phyloP scores from a whole-genome alignment of 306 rosid species.

The Rosa chinensis region DNA sequence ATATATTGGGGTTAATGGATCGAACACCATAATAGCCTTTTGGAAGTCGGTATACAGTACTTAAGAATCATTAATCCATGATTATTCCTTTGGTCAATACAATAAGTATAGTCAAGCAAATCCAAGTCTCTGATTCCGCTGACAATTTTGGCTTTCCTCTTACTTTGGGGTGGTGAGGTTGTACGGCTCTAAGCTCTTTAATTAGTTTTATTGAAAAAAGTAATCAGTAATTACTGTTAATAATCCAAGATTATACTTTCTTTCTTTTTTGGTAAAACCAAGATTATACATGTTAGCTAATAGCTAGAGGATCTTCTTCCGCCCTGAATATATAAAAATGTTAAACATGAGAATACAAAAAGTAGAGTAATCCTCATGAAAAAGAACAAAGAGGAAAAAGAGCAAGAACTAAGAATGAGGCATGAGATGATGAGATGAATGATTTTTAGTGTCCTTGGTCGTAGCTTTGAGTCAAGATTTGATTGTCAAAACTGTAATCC shows the following conservation, averaged over 20 bases:
- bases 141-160: slow-evolving; percentile 10
- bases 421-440: slow-evolving; percentile 36
- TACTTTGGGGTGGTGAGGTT: neutral
- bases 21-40: slow-evolving; percentile 3
- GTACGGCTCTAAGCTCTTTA: neutral
- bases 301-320: slow-evolving; percentile 4
- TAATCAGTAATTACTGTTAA: neutral
- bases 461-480: slow-evolving; percentile 36
- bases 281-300: neutral
- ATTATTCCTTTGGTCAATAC: slow-evolving; percentile 18
- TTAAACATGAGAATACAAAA: slow-evolving; percentile 16
- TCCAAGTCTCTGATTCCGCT: slow-evolving; percentile 8
- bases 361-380: slow-evolving; percentile 19
- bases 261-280: neutral
- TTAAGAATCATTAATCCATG: slow-evolving; percentile 21
- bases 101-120: neutral
- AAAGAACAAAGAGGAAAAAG: slow-evolving; percentile 29
- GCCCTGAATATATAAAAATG: neutral
- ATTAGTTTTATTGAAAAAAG: neutral
- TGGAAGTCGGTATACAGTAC: slow-evolving; percentile 1
- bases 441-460: slow-evolving; percentile 34
- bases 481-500: slow-evolving; percentile 23
- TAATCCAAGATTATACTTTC: neutral
- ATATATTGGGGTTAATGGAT: neutral
- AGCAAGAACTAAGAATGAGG: slow-evolving; percentile 7